Base-by-base conservation (phyloP, 2,329 filamentous ascomycete species). In the Gaeumannomyces tritici region DNA sequence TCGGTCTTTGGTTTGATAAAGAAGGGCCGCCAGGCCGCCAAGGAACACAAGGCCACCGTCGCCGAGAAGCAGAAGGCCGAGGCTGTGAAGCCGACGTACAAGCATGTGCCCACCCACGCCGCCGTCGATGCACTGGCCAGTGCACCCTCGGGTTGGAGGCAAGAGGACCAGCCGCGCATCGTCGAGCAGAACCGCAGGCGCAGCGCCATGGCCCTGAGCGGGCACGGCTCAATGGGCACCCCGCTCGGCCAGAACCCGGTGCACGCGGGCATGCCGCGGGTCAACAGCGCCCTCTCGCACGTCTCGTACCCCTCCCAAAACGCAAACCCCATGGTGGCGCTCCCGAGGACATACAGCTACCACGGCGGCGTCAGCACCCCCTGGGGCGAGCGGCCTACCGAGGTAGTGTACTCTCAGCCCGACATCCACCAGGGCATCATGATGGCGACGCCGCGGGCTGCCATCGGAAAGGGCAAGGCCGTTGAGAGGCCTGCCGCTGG, bases 21-120 rank as follows among this genome's bases (percentile, higher is more conserved):
- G 68, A 76, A 74, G 65, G 79, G 79, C 66, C 79, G 80, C 63
- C 78, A 83, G 68, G 79, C 82, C 61, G 80, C 82, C 65, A 84
- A 85, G 70, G 79, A 84, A 60, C 76, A 80, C 63, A 81, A 76
- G 54, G 74, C 76, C 56, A 80, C 82, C 68, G 69, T 77, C 64
- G 76, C 73, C 55, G 79, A 80, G 66, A 77, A 80, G 67, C 73
- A 77, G 54, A 78, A 80, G 61, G 69, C 73, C 55, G 77, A 79
- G 64, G 61, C 70, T 26, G 69, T 72, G 51, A 76, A 77, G 61
- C 65, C 73, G n/a, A 76, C 80, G 15, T 87, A 88, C 72, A 80
- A 75, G 61, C 85, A 88, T 69, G 72, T 85, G 26, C 83, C 84
- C n/a, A 86, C 77, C 18, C 85, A 88, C 69, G 85, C 85, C 31